A percentile compares a stretch with the other conserved stretches of the same genome.
These are phyloP conservation scores for Euclidium syriacum DNA, from an alignment of 345 rosid species.

Conservation along the genomic window DNA sequence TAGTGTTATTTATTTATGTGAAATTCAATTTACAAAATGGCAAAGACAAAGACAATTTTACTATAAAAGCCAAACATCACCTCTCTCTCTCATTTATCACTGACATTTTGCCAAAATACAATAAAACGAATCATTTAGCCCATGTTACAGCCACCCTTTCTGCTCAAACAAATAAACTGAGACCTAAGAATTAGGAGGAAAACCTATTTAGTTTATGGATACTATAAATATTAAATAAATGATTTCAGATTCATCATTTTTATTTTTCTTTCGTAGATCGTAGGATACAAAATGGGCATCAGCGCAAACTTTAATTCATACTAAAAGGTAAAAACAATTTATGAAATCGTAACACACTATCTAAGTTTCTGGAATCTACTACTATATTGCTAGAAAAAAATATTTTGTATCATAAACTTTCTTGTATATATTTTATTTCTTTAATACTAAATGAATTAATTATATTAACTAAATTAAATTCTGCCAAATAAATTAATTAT, in stretches of 20 bases:
- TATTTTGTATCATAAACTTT: too few relatives aligned
- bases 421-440: too few relatives aligned
- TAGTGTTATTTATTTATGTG: too few relatives aligned
- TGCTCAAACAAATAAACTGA: constrained; percentile 11
- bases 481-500: too few relatives aligned
- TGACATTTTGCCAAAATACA: constrained; percentile 47
- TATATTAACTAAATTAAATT: too few relatives aligned
- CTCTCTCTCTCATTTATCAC: constrained; percentile 32
- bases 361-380: not conserved
- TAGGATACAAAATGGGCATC: not conserved
- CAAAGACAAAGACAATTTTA: constrained; percentile 21
- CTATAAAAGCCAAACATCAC: constrained; percentile 23
- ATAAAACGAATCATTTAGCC: constrained; percentile 27
- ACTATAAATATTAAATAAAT: not conserved
- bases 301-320: not conserved
- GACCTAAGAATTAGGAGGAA: not conserved
- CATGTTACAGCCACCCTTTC: constrained; percentile 31
- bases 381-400: not conserved
- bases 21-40: constrained; percentile 10
- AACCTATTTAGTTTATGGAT: not conserved
- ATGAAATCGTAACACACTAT: too few relatives aligned
- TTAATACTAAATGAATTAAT: too few relatives aligned
- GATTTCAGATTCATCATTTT: not conserved
- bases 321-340: not conserved
- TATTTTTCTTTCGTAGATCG: not conserved